Evolutionary conservation across 2,329 filamentous ascomycete species (phyloP), one percentile per base, ranked within the genome.

Genomic region (Ophiognomonia clavigignenti-juglandacearum): DNA sequence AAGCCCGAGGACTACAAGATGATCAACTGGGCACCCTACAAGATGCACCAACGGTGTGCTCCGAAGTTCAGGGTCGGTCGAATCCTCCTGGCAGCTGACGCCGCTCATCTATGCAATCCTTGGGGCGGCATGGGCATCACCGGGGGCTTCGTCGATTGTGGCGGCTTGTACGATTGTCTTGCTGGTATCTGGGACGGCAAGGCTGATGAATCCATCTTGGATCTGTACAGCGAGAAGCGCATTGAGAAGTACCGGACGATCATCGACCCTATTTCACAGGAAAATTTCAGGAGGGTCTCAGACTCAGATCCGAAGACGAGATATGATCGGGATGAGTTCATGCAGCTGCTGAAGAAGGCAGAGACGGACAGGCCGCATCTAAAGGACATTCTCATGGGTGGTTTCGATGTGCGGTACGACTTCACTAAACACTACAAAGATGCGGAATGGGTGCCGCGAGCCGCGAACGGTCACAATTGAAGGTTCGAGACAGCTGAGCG

Each of bases 81-180:
- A 6, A 64, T 83, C 32, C 48, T 82, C 5, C 64, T 84, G 0
- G 78, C 74, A 1, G 80, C 78, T 0, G 80, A 84, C 62, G 79
- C 80, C 2, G 80, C 80, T 3, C 80, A 83, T 43, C 53, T 74
- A 14, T 75, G 72, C 56, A 76, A 74, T 57, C 70, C 71, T 1
- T 73, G 74, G 62, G 81, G 81, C 38, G 81, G 81, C 0, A 65
- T 83, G 14, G 81, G 81, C 1, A 73, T 84, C 41, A 83, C 79
- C 0, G 79, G 80, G 6, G 81, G 81, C 0, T 78, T 85, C 45
- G 77, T 79, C n/a, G 81, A 84, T 53, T 71, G 81, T 3, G 80
- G 77, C 10, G 77, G 78, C 0, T 68, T 85, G 6, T 79, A 72
- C 48, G 79, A 85, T 54, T 82, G 79, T 55, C 68, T 84, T 3